These are phyloP conservation scores for Tulasnella sp. DNA, from an alignment of 768 basidiomycete species.

Conservation along the genomic window DNA sequence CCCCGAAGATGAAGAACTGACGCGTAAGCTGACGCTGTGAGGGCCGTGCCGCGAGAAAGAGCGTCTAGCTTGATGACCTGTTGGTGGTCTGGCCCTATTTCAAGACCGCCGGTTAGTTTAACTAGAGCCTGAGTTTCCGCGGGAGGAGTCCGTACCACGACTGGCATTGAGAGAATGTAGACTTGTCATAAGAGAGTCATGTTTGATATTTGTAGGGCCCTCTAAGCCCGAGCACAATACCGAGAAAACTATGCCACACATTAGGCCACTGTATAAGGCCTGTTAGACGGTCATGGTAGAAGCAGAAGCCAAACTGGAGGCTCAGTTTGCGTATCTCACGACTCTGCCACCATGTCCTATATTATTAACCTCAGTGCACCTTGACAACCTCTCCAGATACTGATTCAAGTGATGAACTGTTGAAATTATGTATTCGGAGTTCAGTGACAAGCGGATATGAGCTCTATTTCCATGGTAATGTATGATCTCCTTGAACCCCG, in stretches of 20 bases:
- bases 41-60: not conserved
- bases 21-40: conserved; percentile 33
- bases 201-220: not conserved
- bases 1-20: conserved; percentile 45
- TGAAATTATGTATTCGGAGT: no score
- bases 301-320: not conserved
- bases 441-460: not conserved
- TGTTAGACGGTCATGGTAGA: not conserved
- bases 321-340: not conserved
- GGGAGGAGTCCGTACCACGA: not conserved
- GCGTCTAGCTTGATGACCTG: not conserved
- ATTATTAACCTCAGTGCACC: no score
- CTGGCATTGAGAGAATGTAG: not conserved
- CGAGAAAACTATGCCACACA: conserved; percentile 23
- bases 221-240: not conserved
- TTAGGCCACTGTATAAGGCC: not conserved
- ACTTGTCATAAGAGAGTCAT: not conserved
- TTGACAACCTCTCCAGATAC: no score
- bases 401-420: no score
- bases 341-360: not conserved
- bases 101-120: not conserved
- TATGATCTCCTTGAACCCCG: conserved; percentile 18
- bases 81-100: conserved; percentile 16
- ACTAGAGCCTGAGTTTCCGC: not conserved
- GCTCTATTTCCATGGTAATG: not conserved